Base-by-base conservation (phyloP, 768 basidiomycete species). In the Myochromella boudieri region DNA sequence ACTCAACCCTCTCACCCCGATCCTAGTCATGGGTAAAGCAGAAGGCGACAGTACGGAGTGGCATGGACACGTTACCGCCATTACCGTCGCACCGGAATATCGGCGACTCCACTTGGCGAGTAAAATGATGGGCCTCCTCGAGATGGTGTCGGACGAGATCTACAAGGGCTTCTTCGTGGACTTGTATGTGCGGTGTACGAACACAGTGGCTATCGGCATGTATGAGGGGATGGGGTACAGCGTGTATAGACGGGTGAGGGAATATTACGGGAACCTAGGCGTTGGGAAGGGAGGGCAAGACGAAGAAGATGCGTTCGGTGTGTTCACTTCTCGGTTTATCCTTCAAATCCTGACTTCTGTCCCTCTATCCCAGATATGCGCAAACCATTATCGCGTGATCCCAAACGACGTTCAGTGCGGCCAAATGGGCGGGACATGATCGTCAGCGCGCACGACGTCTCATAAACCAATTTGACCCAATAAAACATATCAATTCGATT, bases 11-110 rank as follows among this genome's bases (percentile, higher is more conserved):
- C 44, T 17, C 25, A 25, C 11, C 44, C 18, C 28, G 15, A n/a
- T 25, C 29, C 6, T 31, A 37, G 97, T 97, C 56, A 75, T 99
- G 41, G 94, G 93, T 20, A 99, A 98, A 60, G 91, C 94, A 1
- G 93, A 97, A 65, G 93, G 94, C 2, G 52, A 65, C 4, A 71
- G 74, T 0, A 48, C 66, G 1, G 93, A 95, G 58, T 92, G 88
- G 83, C 92, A 94, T 59, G 95, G 93, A 0, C 97, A 98, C 60
- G 85, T 98, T 58, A 97, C 95, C 0, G 95, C 95, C 0, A 73
- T 99, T 40, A 92, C 94, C 4, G 93, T 99, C 44, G 89, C 94
- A 0, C 97, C 97, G 10, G 85, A 91, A 58, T 97, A 91, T 66
- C 87, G 97, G 32, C 85, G 90, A 2, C 78, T 97, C 2, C 82